Base-by-base conservation (phyloP, 768 basidiomycete species). In the Boletus barrowsii region DNA sequence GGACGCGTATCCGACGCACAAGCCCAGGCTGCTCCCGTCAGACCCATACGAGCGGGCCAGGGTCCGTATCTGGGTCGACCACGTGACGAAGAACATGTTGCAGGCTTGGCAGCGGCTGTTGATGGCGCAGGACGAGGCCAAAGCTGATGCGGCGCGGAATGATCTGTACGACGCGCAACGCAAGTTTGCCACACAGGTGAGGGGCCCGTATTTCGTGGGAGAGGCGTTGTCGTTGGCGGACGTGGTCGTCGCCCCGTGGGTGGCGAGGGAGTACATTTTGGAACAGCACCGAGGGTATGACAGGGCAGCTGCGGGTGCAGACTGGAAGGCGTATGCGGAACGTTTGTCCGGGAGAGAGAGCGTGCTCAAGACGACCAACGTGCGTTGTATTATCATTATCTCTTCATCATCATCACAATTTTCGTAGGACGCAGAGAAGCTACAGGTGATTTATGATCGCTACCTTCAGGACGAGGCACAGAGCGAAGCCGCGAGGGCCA, bases 381-480 rank as follows among this genome's bases (percentile, higher is more conserved):
- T 73, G 53, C 47, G 72, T 66, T 14, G 5, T 20, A 1, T 41
- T n/a, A n/a, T n/a, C n/a, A n/a, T n/a, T n/a, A n/a, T n/a, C n/a
- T n/a, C n/a, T n/a, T n/a, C n/a, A n/a, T n/a, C n/a, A n/a, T n/a
- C n/a, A n/a, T 30, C 24, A 36, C 8, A 5, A 2, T 13, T 29
- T 30, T 10, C 15, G 2, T 51, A 75, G 75, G 73, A 76, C 26
- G 60, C 59, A 58, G 68, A 76, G 39, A 76, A 83, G 60, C 75
- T 78, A 42, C 66, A 68, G 5, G 74, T 73, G 46, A 78, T 84
- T 1, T 81, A 80, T 55, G 76, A 72, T 9, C 76, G 83, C 4
- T 86, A 83, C 63, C 69, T 86, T 39, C 75, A 76, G 9, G 76
- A 86, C 58, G 80, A 83, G 58, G 77, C 81, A 3, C 76, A 80